These are phyloP conservation scores for Brettanomyces bruxellensis DNA, from an alignment of 805 yeast genomes.

Conservation along the genomic window DNA sequence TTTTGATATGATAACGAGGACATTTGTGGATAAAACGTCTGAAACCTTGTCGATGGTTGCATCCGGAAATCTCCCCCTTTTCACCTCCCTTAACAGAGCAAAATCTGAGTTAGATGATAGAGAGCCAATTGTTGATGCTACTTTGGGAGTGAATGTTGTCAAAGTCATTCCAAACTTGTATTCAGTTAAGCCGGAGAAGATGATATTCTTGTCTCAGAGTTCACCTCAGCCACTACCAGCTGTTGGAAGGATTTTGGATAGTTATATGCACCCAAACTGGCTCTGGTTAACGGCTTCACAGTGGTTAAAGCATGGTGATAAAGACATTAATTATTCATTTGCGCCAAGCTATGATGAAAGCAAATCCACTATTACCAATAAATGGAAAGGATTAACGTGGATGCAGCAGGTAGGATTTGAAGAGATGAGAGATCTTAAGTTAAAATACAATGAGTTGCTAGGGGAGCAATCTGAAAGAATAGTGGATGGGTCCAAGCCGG, in stretches of 20 bases:
- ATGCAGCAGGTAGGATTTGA: conserved; percentile 43
- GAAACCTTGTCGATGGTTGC: conserved; percentile 58
- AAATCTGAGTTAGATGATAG: conserved; percentile 73
- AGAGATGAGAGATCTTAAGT: conserved; percentile 19
- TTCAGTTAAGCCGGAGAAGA: conserved; percentile 27
- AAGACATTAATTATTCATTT: conserved; percentile 37
- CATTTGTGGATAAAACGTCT: conserved; percentile 43
- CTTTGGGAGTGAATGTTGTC: conserved; percentile 46
- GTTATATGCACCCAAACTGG: conserved; percentile 56
- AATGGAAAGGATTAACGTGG: conserved; percentile 44
- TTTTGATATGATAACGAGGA: conserved; percentile 48
- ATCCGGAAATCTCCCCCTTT: conserved; percentile 63
- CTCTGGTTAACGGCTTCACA: conserved; percentile 52
- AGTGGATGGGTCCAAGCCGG: conserved; percentile 4
- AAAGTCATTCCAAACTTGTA: conserved; percentile 52
- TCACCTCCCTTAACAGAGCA: conserved; percentile 55
- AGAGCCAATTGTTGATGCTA: conserved; percentile 53
- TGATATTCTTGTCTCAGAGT: conserved; percentile 34
- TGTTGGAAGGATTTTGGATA: conserved; percentile 40
- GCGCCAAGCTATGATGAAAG: conserved; percentile 61
- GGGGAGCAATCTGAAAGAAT: conserved; percentile 1
- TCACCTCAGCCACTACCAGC: conserved; percentile 22
- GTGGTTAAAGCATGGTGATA: conserved; percentile 45
- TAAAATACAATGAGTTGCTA: conserved; percentile 4
- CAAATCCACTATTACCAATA: conserved; percentile 42